Evolutionary conservation across 129 eudicot genomes (phyloP).

Genomic region (Lactuca sativa): DNA sequence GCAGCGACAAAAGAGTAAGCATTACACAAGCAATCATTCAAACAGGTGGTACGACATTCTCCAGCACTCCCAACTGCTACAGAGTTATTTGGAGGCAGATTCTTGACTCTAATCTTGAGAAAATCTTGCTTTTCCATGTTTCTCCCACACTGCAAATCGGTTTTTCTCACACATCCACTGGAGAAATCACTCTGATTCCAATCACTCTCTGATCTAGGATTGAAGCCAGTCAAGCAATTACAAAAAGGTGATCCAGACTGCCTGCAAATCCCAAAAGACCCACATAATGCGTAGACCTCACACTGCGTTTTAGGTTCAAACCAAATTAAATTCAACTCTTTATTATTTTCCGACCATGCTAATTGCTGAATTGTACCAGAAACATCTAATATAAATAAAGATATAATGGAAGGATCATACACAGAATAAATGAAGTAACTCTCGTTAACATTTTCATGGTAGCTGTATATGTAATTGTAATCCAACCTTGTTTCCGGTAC

Average conservation of each 20-base stretch:
- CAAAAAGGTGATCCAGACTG: slow-evolving; percentile 49
- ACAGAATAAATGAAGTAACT: slow-evolving; percentile 49
- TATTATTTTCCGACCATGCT: slow-evolving; percentile 38
- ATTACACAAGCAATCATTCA: slow-evolving; percentile 51
- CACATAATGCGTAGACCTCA: slow-evolving; percentile 58
- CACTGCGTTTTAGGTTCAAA: slow-evolving; percentile 57
- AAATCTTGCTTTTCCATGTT: slow-evolving; percentile 29
- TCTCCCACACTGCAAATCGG: slow-evolving; percentile 38
- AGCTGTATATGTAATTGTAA: slow-evolving; percentile 39
- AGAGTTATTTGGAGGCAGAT: slow-evolving; percentile 22
- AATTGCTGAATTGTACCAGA: slow-evolving; percentile 45
- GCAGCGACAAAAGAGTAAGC: slow-evolving; percentile 49
- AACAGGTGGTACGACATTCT: slow-evolving; percentile 47
- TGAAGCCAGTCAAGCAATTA: slow-evolving; percentile 51
- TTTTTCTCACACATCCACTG: slow-evolving; percentile 58
- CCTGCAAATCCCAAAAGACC: slow-evolving; percentile 53
- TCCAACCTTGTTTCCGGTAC: neutral
- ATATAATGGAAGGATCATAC: slow-evolving; percentile 26
- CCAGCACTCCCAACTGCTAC: slow-evolving; percentile 20
- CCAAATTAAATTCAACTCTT: slow-evolving; percentile 49
- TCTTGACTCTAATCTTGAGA: slow-evolving; percentile 5
- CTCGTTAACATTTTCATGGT: slow-evolving; percentile 44
- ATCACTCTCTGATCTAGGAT: slow-evolving; percentile 27
- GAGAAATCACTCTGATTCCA: slow-evolving; percentile 63
- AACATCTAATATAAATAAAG: slow-evolving; percentile 50